Evolutionary conservation across 495 filamentous ascomycete species (phyloP), one percentile per base, ranked within the genome.

Genomic region (Neurospora cerealis): DNA sequence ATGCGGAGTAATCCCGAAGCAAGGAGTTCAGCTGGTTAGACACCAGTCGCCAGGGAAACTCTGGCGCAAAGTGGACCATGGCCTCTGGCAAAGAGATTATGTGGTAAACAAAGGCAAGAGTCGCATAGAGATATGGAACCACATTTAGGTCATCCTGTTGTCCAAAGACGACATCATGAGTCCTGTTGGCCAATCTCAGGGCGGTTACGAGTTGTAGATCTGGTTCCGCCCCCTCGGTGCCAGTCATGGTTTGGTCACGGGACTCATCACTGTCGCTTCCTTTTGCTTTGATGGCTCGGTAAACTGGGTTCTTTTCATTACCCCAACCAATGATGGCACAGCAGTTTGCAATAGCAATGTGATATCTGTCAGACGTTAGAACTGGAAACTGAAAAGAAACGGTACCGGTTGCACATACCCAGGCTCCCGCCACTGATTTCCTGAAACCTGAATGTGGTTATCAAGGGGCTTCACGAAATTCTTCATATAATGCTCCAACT

Each of bases 11-110:
- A 4, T 81, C 82, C 8, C 83, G 76, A 21, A 84, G 75, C 11
- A 96, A 83, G 15, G 83, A 87, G 82, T 94, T 97, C 1, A 97
- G 83, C 76, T 90, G 91, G 3, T 75, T 69, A n/a, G 87, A 87
- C 21, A 94, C 80, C 32, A 85, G 75, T 39, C 82, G 81, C 93
- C 93, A 97, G 0, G 93, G 93, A 70, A 96, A 87, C 5, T 54
- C 46, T 0, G 73, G 77, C 9, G 74, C 78, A 70, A 83, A 74
- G 28, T 83, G 79, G 13, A 77, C 69, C 78, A 90, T 87, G 28
- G 89, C 88, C 28, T 80, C 78, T 0, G 84, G 84, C 32, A 83
- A 83, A 24, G 86, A 83, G 13, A 86, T 83, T 38, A 92, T 78
- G 73, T 90, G 86, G 80, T 86, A 88, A 8, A 93, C 79, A 78